Evolutionary conservation across 495 filamentous ascomycete genomes (phyloP), one percentile per base, ranked within the genome.

Genomic region (Tetracladium setigerum): DNA sequence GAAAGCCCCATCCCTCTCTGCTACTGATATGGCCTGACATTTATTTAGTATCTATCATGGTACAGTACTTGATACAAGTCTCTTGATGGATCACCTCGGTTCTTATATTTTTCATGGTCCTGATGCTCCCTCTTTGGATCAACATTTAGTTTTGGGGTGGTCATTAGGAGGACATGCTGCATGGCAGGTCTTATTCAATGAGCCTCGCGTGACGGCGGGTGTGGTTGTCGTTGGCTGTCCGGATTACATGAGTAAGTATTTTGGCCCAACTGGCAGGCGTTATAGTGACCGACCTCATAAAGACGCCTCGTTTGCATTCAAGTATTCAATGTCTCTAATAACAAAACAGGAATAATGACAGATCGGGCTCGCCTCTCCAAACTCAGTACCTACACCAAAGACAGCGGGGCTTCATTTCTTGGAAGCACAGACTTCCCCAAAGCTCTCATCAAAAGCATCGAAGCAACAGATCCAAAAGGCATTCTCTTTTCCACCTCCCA

Each of bases 111-210:
- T 89, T 67, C 78, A 44, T 50, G 69, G 53, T 55, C 68, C 44
- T 50, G 70, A 51, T 59, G 61, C 41, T 59, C 66, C 64, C 33
- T 55, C 46, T n/a, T 78, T 95, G 44, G 72, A 77, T 30, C 74
- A 81, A 24, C 77, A 96, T 56, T 54, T 95, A 14, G 82, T 83
- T 2, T 66, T 92, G 5, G 92, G 92, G 0, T 72, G 95, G 12
- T 90, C 85, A 5, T 71, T 97, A 0, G 92, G 92, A 8, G 92
- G 87, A 3, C 92, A 98, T 60, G 81, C 86, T 16, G 84, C 84
- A 0, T 98, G 91, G 84, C 82, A 89, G 55, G 70, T 81, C 10
- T 61, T 95, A 32, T 71, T 95, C 35, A 77, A 82, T 32, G 89
- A 95, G 18, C 78, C 84, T 24, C 73, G 89, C 44, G 73, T 97